Percentiles rank a stretch among this genome's conserved stretches.
These are phyloP conservation scores for Schizosaccharomyces osmophilus DNA, from an alignment of 805 yeast species.

Conservation along the genomic window DNA sequence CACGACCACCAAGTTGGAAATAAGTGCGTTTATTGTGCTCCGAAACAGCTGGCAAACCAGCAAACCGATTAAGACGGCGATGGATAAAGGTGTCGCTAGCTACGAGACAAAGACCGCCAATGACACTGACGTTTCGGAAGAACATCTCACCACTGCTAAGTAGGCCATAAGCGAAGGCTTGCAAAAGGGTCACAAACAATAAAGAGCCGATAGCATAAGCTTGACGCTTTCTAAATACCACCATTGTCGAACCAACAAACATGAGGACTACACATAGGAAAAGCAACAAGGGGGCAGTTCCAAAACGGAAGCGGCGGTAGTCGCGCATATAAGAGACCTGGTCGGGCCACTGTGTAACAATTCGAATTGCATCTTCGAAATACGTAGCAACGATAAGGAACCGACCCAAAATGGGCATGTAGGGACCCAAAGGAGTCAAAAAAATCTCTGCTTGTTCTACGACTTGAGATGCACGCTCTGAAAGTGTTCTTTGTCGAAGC, in stretches of 20 bases:
- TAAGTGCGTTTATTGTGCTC: constrained; percentile 53
- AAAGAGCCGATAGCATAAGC: constrained; percentile 48
- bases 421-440: constrained; percentile 3
- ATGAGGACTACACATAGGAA: constrained; percentile 38
- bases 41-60: constrained; percentile 15
- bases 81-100: constrained; percentile 66
- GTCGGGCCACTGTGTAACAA: constrained; percentile 68
- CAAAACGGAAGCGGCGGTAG: constrained; percentile 54
- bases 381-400: constrained; percentile 82
- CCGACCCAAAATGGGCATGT: constrained; percentile 68
- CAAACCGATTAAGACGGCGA: background rate
- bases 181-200: constrained; percentile 46
- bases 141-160: constrained; percentile 60
- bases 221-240: constrained; percentile 43
- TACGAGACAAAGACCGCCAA: constrained; percentile 77
- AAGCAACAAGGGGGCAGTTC: constrained; percentile 54
- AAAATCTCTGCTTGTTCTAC: background rate
- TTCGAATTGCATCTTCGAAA: constrained; percentile 68
- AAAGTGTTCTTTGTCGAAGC: background rate
- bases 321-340: constrained; percentile 67
- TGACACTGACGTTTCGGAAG: constrained; percentile 65
- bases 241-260: constrained; percentile 46
- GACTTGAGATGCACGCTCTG: background rate
- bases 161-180: constrained; percentile 73
- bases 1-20: constrained; percentile 65